Evolutionary conservation across 1,139 yeast species (phyloP).

Genomic region (Nematodospora anomalae): DNA sequence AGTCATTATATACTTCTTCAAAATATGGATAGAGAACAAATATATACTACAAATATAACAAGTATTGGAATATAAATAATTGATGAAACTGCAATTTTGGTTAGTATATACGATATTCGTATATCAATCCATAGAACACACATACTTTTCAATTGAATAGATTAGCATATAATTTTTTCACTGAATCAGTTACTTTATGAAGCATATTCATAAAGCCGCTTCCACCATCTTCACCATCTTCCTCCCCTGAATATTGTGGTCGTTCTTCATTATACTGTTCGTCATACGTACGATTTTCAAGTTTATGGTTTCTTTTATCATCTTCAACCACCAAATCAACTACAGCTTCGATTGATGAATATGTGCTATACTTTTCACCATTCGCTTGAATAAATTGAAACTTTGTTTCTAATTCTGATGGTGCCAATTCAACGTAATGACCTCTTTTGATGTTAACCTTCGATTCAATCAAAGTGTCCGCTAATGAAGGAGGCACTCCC

Average conservation of each 20-base stretch:
- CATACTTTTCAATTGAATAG: conserved; percentile 11
- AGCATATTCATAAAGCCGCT: conserved; percentile 10
- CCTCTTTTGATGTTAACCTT: conserved; percentile 53
- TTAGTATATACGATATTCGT: neutral
- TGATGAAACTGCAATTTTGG: neutral
- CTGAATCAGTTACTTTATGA: conserved; percentile 15
- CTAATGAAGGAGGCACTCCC: conserved; percentile 51
- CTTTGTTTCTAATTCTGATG: conserved; percentile 37
- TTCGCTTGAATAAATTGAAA: conserved; percentile 37
- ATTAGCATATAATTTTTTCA: conserved; percentile 13
- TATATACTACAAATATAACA: neutral
- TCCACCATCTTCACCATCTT: conserved; percentile 7
- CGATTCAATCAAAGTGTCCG: conserved; percentile 38
- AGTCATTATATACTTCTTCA: conserved; percentile 13
- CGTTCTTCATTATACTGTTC: conserved; percentile 12
- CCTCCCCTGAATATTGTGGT: conserved; percentile 13
- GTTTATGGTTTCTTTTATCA: neutral
- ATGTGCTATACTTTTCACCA: conserved; percentile 29
- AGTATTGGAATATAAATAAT: neutral
- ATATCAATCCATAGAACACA: neutral
- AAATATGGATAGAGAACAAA: conserved; percentile 1
- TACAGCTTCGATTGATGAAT: conserved; percentile 20
- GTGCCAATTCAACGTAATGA: conserved; percentile 42
- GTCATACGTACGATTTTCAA: conserved; percentile 2
- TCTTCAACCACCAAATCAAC: conserved; percentile 22